Percentiles rank a stretch among this genome's conserved stretches.
phyloP scores from a whole-genome alignment of 2,329 filamentous ascomycete species.

The Aspergillus sp. region DNA sequence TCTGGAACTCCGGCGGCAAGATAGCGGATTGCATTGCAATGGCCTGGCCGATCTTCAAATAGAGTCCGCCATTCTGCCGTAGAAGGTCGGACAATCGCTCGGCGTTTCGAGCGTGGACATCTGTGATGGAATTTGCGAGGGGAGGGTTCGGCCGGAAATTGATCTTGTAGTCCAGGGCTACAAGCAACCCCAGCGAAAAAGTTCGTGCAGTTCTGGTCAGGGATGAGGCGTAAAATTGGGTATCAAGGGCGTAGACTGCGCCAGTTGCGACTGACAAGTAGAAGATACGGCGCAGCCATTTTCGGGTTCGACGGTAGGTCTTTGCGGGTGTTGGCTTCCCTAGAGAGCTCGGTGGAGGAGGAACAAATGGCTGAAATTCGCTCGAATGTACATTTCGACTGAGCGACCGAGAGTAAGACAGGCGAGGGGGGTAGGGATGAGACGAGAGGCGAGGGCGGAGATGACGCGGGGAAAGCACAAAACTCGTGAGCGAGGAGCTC shows the following conservation, averaged over 20 bases:
- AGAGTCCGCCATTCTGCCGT: conserved; percentile 83
- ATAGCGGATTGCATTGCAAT: conserved; percentile 98
- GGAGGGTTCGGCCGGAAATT: conserved; percentile 84
- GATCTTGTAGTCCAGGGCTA: conserved; percentile 92
- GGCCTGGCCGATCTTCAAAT: conserved; percentile 96
- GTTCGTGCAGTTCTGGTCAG: conserved; percentile 77
- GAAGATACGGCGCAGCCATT: conserved; percentile 74
- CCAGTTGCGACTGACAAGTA: conserved; percentile 62
- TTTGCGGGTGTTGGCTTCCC: conserved; percentile 70
- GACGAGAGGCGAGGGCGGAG: not conserved
- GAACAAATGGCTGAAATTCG: conserved; percentile 66
- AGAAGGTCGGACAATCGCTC: conserved; percentile 79
- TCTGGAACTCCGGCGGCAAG: conserved; percentile 88
- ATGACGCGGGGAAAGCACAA: conserved; percentile 6
- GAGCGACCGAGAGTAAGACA: conserved; percentile 57
- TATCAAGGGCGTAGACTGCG: conserved; percentile 67
- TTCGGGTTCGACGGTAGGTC: conserved; percentile 67
- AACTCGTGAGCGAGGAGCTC: not conserved
- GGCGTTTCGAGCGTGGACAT: conserved; percentile 81
- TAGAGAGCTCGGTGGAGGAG: conserved; percentile 76
- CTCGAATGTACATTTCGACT: conserved; percentile 53
- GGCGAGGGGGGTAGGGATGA: not conserved
- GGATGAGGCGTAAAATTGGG: conserved; percentile 73
- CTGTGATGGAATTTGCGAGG: conserved; percentile 69
- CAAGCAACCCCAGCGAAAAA: conserved; percentile 73